Conservation (phyloP, 352 stramenopile species). For the Phytophthora multivora region DNA sequence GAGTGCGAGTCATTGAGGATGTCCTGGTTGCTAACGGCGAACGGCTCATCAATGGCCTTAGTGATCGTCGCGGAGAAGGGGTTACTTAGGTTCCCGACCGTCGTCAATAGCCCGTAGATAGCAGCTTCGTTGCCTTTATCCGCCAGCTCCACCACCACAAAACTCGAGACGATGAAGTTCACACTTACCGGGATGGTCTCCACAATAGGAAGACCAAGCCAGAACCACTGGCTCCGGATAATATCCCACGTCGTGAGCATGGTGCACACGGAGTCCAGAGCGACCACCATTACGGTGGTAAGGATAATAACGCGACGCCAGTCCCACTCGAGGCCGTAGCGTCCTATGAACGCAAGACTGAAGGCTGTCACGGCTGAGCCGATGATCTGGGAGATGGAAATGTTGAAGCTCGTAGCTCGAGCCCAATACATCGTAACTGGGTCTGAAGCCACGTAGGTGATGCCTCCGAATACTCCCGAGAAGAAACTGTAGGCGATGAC, state of each 20-base stretch:
- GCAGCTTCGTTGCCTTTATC: constrained; percentile 51
- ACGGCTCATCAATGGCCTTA: constrained; percentile 40
- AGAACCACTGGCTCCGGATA: constrained; percentile 51
- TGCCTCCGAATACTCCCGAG: constrained; percentile 32
- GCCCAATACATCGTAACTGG: constrained; percentile 47
- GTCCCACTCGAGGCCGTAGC: constrained; percentile 45
- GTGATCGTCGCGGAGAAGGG: constrained; percentile 45
- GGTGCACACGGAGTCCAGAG: constrained; percentile 35
- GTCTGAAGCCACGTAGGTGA: constrained; percentile 36
- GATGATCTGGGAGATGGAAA: constrained; percentile 37
- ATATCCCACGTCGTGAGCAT: constrained; percentile 43
- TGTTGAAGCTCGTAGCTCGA: constrained; percentile 44
- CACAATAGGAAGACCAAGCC: constrained; percentile 41
- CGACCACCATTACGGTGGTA: constrained; percentile 33
- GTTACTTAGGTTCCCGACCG: constrained; percentile 42
- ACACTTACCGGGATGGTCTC: constrained; percentile 38
- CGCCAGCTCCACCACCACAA: constrained; percentile 52
- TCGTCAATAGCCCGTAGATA: constrained; percentile 49
- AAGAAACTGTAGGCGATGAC: constrained; percentile 47
- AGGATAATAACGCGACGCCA: constrained; percentile 37
- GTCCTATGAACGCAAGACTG: constrained; percentile 34
- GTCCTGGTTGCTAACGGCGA: constrained; percentile 39
- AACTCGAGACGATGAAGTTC: constrained; percentile 49
- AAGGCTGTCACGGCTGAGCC: constrained; percentile 32
- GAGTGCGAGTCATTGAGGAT: constrained; percentile 39